Evolutionary conservation across 2,329 filamentous ascomycete species (phyloP).

Genomic region (Pestalotiopsis sp.): DNA sequence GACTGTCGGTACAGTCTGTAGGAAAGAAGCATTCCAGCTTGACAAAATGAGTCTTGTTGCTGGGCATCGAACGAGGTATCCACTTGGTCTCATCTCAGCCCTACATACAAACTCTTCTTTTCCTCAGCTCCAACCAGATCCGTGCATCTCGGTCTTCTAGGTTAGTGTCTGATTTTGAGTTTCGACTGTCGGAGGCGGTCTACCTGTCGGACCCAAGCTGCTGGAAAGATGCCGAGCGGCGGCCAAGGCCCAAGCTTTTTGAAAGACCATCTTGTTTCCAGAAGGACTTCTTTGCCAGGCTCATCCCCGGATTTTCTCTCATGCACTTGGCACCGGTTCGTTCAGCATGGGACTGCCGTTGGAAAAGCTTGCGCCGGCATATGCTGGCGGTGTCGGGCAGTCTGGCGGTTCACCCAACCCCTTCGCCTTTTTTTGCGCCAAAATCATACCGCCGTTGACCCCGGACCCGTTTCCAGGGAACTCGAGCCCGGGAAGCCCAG

Average conservation of each 20-base stretch:
- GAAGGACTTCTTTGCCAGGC: not conserved
- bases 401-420: not conserved
- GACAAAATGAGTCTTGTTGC: too few relatives aligned
- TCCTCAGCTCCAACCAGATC: not conserved
- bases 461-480: not conserved
- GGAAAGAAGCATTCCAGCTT: too few relatives aligned
- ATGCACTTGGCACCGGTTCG: not conserved
- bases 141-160: not conserved
- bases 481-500: not conserved
- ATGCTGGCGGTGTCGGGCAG: not conserved
- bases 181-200: not conserved
- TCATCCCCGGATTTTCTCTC: not conserved
- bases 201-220: not conserved
- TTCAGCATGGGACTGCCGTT: not conserved
- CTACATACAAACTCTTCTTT: not conserved
- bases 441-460: not conserved
- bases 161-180: not conserved
- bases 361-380: not conserved
- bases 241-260: not conserved
- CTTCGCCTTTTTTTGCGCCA: not conserved
- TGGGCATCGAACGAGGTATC: too few relatives aligned
- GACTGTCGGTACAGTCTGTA: too few relatives aligned
- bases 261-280: not conserved
- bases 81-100: not conserved
- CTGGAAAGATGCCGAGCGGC: not conserved